Evolutionary conservation across 306 rosid genomes (phyloP).

Genomic region (Quercus rubra): DNA sequence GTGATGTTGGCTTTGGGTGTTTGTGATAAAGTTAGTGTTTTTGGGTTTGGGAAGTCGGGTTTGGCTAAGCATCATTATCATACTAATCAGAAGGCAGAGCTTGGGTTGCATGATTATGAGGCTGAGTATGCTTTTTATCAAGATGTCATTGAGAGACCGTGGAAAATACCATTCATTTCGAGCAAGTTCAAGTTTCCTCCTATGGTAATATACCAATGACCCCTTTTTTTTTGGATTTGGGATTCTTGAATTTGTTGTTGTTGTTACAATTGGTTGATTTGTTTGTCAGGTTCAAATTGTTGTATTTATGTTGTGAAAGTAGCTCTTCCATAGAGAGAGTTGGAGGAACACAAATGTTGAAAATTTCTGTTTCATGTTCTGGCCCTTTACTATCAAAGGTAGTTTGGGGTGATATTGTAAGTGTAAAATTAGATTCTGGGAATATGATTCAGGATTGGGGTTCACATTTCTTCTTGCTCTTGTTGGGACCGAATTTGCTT

Average conservation of each 20-base stretch:
- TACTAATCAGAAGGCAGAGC: constrained; percentile 86
- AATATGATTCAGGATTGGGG: constrained; percentile 9
- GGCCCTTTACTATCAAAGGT: constrained; percentile 40
- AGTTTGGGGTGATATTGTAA: constrained; percentile 36
- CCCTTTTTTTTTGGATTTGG: too few species aligned
- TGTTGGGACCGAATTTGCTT: not conserved
- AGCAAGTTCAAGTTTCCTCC: constrained; percentile 75
- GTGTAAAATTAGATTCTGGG: constrained; percentile 46
- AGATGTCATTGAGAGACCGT: constrained; percentile 57
- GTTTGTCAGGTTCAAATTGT: constrained; percentile 25
- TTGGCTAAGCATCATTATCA: constrained; percentile 92
- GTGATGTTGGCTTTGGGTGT: constrained; percentile 87
- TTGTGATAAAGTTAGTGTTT: constrained; percentile 76
- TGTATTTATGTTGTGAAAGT: constrained; percentile 6
- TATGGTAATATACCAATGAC: constrained; percentile 67
- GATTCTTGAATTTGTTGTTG: not conserved
- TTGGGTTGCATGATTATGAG: constrained; percentile 86
- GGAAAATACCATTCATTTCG: constrained; percentile 66
- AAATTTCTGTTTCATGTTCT: constrained; percentile 17
- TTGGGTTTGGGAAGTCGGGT: constrained; percentile 83
- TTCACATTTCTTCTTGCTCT: not conserved
- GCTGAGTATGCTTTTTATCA: constrained; percentile 83
- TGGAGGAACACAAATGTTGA: constrained; percentile 22
- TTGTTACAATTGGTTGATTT: constrained; percentile 10
- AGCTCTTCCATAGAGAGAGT: constrained; percentile 3